A percentile compares a stretch with the other conserved stretches of the same genome.
Conservation (phyloP, 352 stramenopile species). For the Pythium apleroticum region DNA sequence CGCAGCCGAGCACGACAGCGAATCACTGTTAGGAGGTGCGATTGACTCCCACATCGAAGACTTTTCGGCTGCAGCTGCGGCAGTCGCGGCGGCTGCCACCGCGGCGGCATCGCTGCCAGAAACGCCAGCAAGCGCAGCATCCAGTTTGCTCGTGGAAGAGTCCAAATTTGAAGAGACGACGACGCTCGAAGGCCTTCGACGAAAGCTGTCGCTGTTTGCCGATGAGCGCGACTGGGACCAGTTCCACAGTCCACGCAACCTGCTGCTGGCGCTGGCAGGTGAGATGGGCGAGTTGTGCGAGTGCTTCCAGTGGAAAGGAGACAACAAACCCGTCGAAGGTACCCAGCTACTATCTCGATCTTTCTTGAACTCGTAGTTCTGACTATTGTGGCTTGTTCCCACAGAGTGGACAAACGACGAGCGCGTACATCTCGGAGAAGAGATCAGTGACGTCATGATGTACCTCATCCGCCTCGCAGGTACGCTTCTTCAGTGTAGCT, state of each 20-base stretch:
- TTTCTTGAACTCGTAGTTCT: neutral
- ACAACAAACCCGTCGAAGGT: slow-evolving; percentile 72
- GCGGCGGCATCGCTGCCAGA: slow-evolving; percentile 11
- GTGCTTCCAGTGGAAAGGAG: slow-evolving; percentile 95
- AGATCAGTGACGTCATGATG: slow-evolving; percentile 97
- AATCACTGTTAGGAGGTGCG: slow-evolving; percentile 45
- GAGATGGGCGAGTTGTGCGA: slow-evolving; percentile 96
- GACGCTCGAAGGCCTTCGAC: slow-evolving; percentile 34
- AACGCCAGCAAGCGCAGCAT: neutral
- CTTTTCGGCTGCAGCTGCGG: slow-evolving; percentile 34
- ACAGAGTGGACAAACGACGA: slow-evolving; percentile 77
- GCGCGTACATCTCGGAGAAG: slow-evolving; percentile 91
- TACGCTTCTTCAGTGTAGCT: slow-evolving; percentile 4
- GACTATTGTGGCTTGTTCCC: slow-evolving; percentile 4
- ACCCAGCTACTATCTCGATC: neutral
- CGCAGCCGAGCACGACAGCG: slow-evolving; percentile 46
- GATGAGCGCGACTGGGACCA: slow-evolving; percentile 37
- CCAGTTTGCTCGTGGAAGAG: neutral
- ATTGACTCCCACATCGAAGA: slow-evolving; percentile 57
- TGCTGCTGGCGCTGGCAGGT: slow-evolving; percentile 92
- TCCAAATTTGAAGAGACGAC: slow-evolving; percentile 29
- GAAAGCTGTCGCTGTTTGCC: slow-evolving; percentile 34
- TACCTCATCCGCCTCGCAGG: slow-evolving; percentile 95
- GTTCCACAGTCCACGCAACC: slow-evolving; percentile 85
- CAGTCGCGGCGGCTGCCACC: slow-evolving; percentile 25